These are phyloP conservation scores for Carnegiea gigantea DNA, from an alignment of 179 eudicot genomes.

Conservation along the genomic window DNA sequence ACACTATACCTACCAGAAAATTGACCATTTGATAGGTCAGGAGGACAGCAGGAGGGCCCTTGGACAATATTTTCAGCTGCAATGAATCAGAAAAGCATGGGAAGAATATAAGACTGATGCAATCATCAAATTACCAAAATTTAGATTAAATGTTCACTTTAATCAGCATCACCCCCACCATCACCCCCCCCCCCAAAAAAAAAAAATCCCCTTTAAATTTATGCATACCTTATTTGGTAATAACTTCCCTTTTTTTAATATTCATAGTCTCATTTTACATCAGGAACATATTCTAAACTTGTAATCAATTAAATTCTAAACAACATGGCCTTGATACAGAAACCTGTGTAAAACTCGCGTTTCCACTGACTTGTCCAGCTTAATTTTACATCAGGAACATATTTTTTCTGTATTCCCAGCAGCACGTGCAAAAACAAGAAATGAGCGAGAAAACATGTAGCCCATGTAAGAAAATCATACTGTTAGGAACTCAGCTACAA, in stretches of 20 bases:
- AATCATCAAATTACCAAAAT: background rate
- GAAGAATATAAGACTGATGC: background rate
- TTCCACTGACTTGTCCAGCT: background rate
- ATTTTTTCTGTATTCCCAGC: too few relatives aligned
- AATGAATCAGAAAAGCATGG: conserved; percentile 15
- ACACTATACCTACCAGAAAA: background rate
- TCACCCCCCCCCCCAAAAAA: too few relatives aligned
- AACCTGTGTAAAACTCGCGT: background rate
- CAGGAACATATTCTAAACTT: too few relatives aligned
- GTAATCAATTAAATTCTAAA: background rate
- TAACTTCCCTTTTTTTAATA: background rate
- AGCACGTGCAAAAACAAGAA: too few relatives aligned
- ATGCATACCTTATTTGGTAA: too few relatives aligned
- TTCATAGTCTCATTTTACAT: background rate
- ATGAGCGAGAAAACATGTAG: too few relatives aligned
- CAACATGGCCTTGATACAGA: background rate
- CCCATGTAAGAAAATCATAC: too few relatives aligned
- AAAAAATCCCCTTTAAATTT: too few relatives aligned
- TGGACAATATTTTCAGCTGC: conserved; percentile 21
- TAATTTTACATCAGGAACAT: background rate
- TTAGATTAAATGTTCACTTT: background rate
- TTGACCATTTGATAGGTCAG: too few relatives aligned
- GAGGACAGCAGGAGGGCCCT: conserved; percentile 4
- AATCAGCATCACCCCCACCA: too few relatives aligned
- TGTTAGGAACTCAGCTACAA: too few relatives aligned